Base-by-base conservation (phyloP, 202 grass and related monocot species). In the Schoenoplectus triqueter region DNA sequence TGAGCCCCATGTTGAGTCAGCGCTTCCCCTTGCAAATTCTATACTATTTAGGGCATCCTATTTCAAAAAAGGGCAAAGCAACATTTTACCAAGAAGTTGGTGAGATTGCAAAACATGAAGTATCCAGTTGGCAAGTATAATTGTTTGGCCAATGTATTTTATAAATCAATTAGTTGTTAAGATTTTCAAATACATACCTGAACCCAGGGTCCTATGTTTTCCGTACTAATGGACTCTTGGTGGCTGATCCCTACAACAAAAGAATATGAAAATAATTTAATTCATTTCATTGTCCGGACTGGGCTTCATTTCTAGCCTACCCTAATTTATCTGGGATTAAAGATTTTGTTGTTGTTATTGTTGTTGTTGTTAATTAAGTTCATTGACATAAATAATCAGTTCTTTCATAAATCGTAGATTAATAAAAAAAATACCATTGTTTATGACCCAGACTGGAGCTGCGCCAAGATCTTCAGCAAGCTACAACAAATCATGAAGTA, bases 381-480 rank as follows among this genome's bases (percentile, higher is more conserved):
- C 0, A 41, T 42, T 42, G 17, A 59, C 6, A 80, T 65, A 69
- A 4, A 0, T 59, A 17, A 72, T 79, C 10, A 62, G 31, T 31
- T 31, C 31, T 31, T 31, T 31, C 31, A 31, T 31, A 31, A 31
- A 31, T 31, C 31, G 31, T 31, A 31, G 31, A 31, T 31, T 31
- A 31, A 14, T 2, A 22, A 75, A 67, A 66, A 84, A 76, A 67
- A 44, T 95, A 95, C 95, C 95, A 91, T 95, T 95, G 82, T 95
- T 95, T 76, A 98, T 92, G 31, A 98, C 95, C 95, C 95, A 98
- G 51, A 98, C 89, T 85, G 95, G 93, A 60, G 87, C 83, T 67
- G 96, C 81, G 66, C 84, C 93, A 55, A 99, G 84, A 65, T 95
- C 93, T 80, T 99, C 96, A 46, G 93, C 77, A 87, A 99, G 96